These are phyloP conservation scores for Mytilinidion resinicola DNA, from an alignment of 495 filamentous ascomycete species.

Conservation along the genomic window DNA sequence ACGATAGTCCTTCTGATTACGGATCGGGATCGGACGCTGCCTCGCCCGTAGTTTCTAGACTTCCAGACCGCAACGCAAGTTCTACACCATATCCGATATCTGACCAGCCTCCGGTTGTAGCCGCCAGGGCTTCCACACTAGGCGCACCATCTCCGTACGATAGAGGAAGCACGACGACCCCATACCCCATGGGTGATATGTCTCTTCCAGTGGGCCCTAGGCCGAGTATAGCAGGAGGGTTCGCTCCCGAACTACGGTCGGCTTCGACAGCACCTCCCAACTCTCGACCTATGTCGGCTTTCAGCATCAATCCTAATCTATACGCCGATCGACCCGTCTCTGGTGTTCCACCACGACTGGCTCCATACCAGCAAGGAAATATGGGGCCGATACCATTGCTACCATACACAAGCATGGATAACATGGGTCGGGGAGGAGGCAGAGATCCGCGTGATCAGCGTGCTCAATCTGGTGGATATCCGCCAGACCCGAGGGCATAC, in stretches of 20 bases:
- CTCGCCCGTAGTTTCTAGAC: conserved; percentile 1
- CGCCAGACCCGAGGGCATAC: conserved; percentile 18
- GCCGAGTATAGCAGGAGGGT: conserved; percentile 38
- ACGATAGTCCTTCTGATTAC: conserved; percentile 25
- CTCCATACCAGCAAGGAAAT: conserved; percentile 12
- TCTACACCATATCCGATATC: conserved; percentile 34
- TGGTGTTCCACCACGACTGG: background rate
- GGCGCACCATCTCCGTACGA: conserved; percentile 11
- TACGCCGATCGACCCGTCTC: conserved; percentile 11
- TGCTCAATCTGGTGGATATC: conserved; percentile 7
- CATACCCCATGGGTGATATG: conserved; percentile 58
- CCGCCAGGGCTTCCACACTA: conserved; percentile 35
- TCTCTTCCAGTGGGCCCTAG: conserved; percentile 36
- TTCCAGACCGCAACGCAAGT: conserved; percentile 22
- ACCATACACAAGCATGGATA: conserved; percentile 25
- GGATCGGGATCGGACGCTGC: conserved; percentile 10
- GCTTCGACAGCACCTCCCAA: conserved; percentile 12
- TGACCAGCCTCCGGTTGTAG: conserved; percentile 39
- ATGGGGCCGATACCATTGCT: conserved; percentile 21
- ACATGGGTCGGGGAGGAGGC: conserved; percentile 25
- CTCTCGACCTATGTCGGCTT: conserved; percentile 24
- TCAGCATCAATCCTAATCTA: conserved; percentile 31
- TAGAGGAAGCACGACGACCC: conserved; percentile 49
- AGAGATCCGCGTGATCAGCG: conserved; percentile 13
- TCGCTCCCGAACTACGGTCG: conserved; percentile 30